These are phyloP conservation scores for Populus euphratica DNA, from an alignment of 345 rosid species.

Conservation along the genomic window DNA sequence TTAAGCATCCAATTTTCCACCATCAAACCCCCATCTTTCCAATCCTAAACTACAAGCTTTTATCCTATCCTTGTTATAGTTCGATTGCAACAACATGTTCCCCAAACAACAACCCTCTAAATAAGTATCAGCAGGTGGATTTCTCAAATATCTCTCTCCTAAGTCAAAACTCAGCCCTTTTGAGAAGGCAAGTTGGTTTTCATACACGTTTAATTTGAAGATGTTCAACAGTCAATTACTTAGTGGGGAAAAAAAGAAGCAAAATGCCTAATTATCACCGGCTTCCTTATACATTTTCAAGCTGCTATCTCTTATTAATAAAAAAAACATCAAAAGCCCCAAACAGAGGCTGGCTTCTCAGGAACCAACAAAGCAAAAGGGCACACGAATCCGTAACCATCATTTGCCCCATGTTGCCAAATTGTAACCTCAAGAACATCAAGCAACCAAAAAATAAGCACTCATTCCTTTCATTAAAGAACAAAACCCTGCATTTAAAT, in stretches of 20 bases:
- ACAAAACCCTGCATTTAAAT: background rate
- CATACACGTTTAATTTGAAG: background rate
- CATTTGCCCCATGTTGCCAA: background rate
- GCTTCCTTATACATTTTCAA: background rate
- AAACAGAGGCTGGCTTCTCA: background rate
- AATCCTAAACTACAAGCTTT: background rate
- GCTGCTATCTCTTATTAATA: background rate
- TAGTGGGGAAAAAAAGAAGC: background rate
- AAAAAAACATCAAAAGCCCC: background rate
- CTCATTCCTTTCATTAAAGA: background rate
- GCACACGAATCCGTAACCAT: background rate
- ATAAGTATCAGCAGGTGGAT: background rate
- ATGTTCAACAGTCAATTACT: no score
- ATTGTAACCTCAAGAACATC: background rate
- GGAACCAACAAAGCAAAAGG: background rate
- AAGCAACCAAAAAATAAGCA: no score
- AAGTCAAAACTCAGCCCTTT: background rate
- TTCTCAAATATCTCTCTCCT: background rate
- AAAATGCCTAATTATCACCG: background rate
- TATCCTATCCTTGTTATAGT: background rate
- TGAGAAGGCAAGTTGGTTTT: background rate
- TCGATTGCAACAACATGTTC: background rate
- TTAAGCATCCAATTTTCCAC: background rate
- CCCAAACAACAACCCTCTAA: background rate
- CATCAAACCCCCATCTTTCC: no score